These are phyloP conservation scores for Tetrapisispora fleetii DNA, from an alignment of 805 yeast species.

Conservation along the genomic window DNA sequence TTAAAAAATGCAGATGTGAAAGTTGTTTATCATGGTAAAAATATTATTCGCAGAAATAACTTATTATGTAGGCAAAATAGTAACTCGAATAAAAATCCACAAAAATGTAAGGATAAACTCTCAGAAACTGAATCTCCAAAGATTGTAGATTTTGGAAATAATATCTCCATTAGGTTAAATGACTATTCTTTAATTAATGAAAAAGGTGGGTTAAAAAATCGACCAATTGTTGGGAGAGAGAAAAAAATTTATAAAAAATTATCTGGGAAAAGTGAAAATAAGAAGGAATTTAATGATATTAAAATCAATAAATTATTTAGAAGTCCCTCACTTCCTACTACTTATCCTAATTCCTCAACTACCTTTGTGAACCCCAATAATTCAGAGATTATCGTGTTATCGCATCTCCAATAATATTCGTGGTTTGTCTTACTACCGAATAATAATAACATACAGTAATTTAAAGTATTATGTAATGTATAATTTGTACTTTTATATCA, in stretches of 20 bases:
- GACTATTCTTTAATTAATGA: neutral
- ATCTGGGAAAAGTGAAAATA: neutral
- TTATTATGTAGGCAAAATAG: neutral
- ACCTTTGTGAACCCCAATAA: neutral
- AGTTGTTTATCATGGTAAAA: slow-evolving; percentile 21
- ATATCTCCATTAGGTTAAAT: slow-evolving; percentile 1
- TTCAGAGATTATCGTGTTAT: neutral
- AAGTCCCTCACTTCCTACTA: neutral
- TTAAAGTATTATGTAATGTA: too few species aligned
- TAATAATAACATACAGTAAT: too few species aligned
- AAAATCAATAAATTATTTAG: too few species aligned
- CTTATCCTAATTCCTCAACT: neutral
- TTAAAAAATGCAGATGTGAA: slow-evolving; percentile 23
- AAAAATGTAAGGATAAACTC: neutral
- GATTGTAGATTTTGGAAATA: slow-evolving; percentile 1
- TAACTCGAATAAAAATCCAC: neutral
- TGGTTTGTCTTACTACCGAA: too few species aligned
- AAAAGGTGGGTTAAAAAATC: too few species aligned
- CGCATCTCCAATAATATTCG: neutral
- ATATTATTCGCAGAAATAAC: slow-evolving; percentile 14
- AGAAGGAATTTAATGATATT: too few species aligned
- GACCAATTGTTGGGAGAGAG: neutral
- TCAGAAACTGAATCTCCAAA: neutral
- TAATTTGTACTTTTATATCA: neutral
- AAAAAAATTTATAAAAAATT: neutral